These are phyloP conservation scores for Diaporthe citrichinensis DNA, from an alignment of 2,329 filamentous ascomycete species.

Conservation along the genomic window DNA sequence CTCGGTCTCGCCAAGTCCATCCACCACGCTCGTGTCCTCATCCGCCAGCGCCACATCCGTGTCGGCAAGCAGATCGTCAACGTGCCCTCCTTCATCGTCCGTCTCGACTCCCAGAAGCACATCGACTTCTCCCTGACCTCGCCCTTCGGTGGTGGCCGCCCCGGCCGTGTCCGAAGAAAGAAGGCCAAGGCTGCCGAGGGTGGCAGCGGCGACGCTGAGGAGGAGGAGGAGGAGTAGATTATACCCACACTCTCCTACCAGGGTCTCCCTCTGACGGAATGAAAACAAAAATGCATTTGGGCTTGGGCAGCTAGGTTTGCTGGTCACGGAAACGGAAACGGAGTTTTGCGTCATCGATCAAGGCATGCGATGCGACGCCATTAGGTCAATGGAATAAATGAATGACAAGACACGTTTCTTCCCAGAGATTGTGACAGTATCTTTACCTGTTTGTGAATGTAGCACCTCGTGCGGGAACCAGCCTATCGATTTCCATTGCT, in stretches of 20 bases:
- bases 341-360: constrained; percentile 42
- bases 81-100: constrained; percentile 99
- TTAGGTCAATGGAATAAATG: constrained; percentile 42
- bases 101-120: constrained; percentile 99
- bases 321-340: constrained; percentile 42
- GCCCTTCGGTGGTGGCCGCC: constrained; percentile 96
- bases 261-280: constrained; percentile 10
- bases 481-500: too few relatives aligned
- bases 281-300: constrained; percentile 41
- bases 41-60: constrained; percentile 99
- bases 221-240: constrained; percentile 85
- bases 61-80: constrained; percentile 99
- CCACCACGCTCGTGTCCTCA: constrained; percentile 99
- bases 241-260: constrained; percentile 43
- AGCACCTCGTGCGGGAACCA: neutral
- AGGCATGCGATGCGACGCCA: constrained; percentile 38
- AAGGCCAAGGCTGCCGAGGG: constrained; percentile 97
- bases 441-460: neutral
- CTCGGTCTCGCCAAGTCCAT: constrained; percentile 99
- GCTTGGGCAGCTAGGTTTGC: constrained; percentile 41
- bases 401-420: constrained; percentile 43
- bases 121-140: constrained; percentile 99
- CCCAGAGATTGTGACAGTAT: constrained; percentile 17
- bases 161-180: constrained; percentile 99
- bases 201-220: constrained; percentile 83